Percentiles rank a stretch among this genome's conserved stretches.
Evolutionary conservation across 306 rosid genomes (phyloP).

Genomic region (Cucurbita moschata): DNA sequence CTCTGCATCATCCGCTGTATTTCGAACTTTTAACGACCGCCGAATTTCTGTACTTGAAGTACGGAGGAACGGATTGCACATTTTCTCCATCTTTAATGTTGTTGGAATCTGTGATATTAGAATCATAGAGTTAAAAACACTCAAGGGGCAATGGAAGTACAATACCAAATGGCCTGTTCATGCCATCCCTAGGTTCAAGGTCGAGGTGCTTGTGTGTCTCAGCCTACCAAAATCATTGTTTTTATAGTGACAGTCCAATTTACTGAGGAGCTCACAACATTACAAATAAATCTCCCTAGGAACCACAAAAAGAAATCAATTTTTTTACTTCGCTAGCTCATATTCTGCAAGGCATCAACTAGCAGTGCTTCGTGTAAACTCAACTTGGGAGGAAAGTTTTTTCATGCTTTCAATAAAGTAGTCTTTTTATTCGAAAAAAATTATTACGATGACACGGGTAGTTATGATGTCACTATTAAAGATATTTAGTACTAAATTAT

Average conservation of each 20-base stretch:
- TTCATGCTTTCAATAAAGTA: neutral
- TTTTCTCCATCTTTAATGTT: constrained; percentile 56
- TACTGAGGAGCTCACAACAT: neutral
- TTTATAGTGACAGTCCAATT: neutral
- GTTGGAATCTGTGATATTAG: constrained; percentile 56
- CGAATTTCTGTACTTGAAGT: constrained; percentile 53
- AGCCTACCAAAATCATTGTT: neutral
- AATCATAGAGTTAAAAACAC: neutral
- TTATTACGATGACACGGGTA: too few species aligned
- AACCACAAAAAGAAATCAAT: neutral
- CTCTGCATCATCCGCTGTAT: constrained; percentile 51
- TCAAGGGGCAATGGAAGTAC: neutral
- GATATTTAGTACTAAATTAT: too few species aligned
- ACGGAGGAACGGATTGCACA: constrained; percentile 96
- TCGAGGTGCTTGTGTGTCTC: neutral
- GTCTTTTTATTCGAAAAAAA: neutral
- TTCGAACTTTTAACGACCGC: constrained; percentile 37
- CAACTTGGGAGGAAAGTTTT: neutral
- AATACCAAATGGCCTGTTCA: neutral
- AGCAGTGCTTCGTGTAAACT: neutral
- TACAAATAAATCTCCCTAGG: neutral
- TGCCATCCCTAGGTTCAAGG: neutral
- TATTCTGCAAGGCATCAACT: neutral
- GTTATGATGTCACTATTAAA: too few species aligned
- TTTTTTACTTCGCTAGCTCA: neutral